These are phyloP conservation scores for Pelargonium myrrhifolium DNA, from an alignment of 441 rosid species.

Conservation along the genomic window DNA sequence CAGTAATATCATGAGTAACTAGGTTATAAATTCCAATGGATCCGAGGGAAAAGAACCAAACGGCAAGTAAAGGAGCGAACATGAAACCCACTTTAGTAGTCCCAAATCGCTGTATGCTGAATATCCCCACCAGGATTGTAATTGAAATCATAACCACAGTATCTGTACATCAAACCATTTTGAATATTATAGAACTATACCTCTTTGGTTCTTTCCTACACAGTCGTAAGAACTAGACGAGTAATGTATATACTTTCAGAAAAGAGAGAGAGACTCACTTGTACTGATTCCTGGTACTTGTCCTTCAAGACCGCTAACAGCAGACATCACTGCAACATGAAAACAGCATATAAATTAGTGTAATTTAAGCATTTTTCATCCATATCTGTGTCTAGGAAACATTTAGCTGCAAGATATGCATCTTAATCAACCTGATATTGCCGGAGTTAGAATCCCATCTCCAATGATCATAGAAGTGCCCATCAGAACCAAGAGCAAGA, in stretches of 20 bases:
- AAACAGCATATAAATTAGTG: constrained; percentile 17
- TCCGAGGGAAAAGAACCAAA: constrained; percentile 89
- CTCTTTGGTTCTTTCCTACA: constrained; percentile 4
- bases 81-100: constrained; percentile 82
- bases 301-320: constrained; percentile 88
- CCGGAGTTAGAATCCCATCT: constrained; percentile 92
- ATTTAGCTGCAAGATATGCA: neutral
- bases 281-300: constrained; percentile 63
- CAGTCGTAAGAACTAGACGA: neutral
- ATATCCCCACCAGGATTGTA: constrained; percentile 55
- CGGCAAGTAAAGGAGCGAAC: constrained; percentile 78
- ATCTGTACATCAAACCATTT: constrained; percentile 35
- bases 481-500: constrained; percentile 75
- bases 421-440: constrained; percentile 63
- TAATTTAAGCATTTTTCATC: neutral
- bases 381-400: no score
- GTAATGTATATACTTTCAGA: neutral
- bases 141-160: constrained; percentile 66
- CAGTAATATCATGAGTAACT: constrained; percentile 50
- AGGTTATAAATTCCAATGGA: constrained; percentile 74
- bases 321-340: constrained; percentile 81
- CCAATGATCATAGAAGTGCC: constrained; percentile 98
- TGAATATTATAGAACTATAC: neutral
- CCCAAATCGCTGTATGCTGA: constrained; percentile 85
- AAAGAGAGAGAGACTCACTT: constrained; percentile 39